Conservation (phyloP, 257 asterid species). For the Salvia splendens region DNA sequence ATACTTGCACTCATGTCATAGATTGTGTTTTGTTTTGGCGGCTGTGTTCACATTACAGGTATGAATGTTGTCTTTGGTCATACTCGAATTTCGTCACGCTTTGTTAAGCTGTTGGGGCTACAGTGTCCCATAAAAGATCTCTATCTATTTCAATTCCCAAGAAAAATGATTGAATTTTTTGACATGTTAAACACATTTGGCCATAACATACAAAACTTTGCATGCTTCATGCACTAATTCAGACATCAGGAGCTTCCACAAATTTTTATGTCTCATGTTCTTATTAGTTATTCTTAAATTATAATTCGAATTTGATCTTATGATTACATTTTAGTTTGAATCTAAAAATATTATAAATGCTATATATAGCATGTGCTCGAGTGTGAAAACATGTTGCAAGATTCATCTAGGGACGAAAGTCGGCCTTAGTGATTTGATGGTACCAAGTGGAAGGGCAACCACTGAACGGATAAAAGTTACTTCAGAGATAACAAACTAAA, state of each 20-base stretch:
- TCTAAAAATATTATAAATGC: too few relatives aligned
- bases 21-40: constrained; percentile 26
- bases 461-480: too few relatives aligned
- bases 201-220: constrained; percentile 14
- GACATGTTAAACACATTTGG: constrained; percentile 14
- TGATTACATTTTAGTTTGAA: too few relatives aligned
- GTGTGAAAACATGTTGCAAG: too few relatives aligned
- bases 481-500: too few relatives aligned
- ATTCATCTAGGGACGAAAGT: too few relatives aligned
- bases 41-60: constrained; percentile 39
- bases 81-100: constrained; percentile 41
- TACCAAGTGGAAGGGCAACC: too few relatives aligned
- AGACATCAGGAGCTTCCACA: not conserved
- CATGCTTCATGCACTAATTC: constrained; percentile 8
- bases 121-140: constrained; percentile 24
- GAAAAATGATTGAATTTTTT: constrained; percentile 17
- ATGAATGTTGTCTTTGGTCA: not conserved
- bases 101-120: constrained; percentile 34
- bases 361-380: too few relatives aligned
- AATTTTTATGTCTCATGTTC: too few relatives aligned
- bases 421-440: too few relatives aligned
- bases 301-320: too few relatives aligned
- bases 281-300: too few relatives aligned
- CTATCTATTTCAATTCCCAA: not conserved
- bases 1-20: constrained; percentile 14